Evolutionary conservation across 129 eudicot species (phyloP), one percentile per base, ranked within the genome.

Genomic region (Cynara cardunculus): DNA sequence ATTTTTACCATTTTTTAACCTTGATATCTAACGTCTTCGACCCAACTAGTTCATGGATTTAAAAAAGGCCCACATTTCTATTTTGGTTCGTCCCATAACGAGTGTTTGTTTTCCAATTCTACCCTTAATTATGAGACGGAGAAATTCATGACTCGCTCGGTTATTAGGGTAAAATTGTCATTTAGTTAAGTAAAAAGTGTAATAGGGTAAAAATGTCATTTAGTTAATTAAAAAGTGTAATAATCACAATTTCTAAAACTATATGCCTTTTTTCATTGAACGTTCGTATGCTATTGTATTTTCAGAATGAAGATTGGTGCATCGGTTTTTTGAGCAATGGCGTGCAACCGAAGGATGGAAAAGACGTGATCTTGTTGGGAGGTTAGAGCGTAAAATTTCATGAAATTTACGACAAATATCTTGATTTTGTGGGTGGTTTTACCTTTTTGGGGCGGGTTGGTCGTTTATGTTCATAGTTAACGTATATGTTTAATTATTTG

Each of bases 271-370:
- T 39, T 28, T 28, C 21, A n/a, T 27, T 59, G 59, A 62, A 71
- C 71, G 32, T 32, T 21, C 66, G 56, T 44, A 64, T 73, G 65
- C 25, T 61, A 32, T 5, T 64, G 26, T 31, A 69, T 53, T 82
- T 70, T 79, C 90, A 89, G 97, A 81, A 82, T 49, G 35, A 80
- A 27, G 79, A 85, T 73, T 90, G 91, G 88, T 94, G 98, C 83
- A 69, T 94, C 16, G 98, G 98, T 78, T 94, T 91, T 93, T 82
- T 85, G 84, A 88, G 82, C 85, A 91, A 84, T 70, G 97, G 91
- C 14, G 6, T 69, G 72, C 90, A 91, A 75, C 86, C 97, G 0
- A 88, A 56, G 80, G 88, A 88, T 66, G 90, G 92, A 73, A 88
- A 65, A 78, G 90, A 89, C 31, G 61, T 87, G 61, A 88, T 87